Conservation (phyloP, 2,329 filamentous ascomycete genomes). For the Cercospora berteroae region DNA sequence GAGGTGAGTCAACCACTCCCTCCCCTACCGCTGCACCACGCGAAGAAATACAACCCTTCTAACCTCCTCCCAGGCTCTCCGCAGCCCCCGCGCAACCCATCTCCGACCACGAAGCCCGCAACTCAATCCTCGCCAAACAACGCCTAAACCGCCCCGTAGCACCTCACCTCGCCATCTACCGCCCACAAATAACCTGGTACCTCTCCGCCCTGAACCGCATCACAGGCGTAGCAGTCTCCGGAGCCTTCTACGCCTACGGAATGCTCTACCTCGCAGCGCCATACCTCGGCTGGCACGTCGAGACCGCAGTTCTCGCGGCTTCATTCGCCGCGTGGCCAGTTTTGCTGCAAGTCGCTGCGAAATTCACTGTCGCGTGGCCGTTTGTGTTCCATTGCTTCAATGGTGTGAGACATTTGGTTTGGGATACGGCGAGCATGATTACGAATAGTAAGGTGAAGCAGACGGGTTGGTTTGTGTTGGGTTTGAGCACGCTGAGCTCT, state of each 20-base stretch:
- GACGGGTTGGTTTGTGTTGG: conserved; percentile 64
- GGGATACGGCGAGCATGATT: conserved; percentile 64
- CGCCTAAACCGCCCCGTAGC: conserved; percentile 77
- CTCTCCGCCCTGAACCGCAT: conserved; percentile 74
- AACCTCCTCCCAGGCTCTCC: conserved; percentile 36
- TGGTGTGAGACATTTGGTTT: conserved; percentile 68
- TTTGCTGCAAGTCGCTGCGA: conserved; percentile 58
- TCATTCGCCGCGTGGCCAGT: conserved; percentile 62
- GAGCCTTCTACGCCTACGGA: conserved; percentile 75
- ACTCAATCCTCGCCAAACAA: conserved; percentile 73
- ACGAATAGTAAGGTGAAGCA: conserved; percentile 63
- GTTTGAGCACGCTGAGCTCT: conserved; percentile 53
- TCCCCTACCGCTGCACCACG: too few species aligned
- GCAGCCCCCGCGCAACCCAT: conserved; percentile 54
- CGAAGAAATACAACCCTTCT: too few species aligned
- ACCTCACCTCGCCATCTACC: conserved; percentile 84
- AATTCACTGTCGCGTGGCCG: conserved; percentile 59
- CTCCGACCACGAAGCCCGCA: conserved; percentile 49
- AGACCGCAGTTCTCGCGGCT: conserved; percentile 62
- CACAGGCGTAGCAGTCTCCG: conserved; percentile 72
- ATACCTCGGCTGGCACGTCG: conserved; percentile 68
- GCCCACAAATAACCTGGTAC: conserved; percentile 81
- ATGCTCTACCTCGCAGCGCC: conserved; percentile 78
- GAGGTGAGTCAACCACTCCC: too few species aligned
- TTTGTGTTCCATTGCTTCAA: conserved; percentile 69